Evolutionary conservation across 306 rosid species (phyloP).

Genomic region (Sphenostylis stenocarpa): DNA sequence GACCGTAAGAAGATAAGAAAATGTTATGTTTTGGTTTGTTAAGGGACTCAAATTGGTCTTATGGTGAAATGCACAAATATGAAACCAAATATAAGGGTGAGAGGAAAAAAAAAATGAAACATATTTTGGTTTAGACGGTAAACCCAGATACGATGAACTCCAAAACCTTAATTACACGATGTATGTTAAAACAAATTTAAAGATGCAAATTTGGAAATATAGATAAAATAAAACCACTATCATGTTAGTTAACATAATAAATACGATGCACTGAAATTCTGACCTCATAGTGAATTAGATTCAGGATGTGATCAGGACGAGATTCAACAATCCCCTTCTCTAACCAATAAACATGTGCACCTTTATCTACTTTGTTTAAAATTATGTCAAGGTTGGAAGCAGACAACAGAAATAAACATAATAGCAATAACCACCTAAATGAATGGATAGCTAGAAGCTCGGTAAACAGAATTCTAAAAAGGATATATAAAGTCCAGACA

Average conservation of each 20-base stretch:
- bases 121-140: constrained; percentile 7
- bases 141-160: neutral
- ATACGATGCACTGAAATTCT: constrained; percentile 29
- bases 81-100: neutral
- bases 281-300: constrained; percentile 97
- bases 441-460: constrained; percentile 9
- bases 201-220: neutral
- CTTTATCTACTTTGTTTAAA: constrained; percentile 76
- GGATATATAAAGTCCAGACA: constrained; percentile 97
- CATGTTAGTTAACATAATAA: neutral
- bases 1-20: neutral
- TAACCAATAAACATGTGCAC: constrained; percentile 86
- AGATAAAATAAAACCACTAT: constrained; percentile 10
- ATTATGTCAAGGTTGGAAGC: constrained; percentile 56
- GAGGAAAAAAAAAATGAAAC: neutral
- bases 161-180: neutral
- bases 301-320: constrained; percentile 86
- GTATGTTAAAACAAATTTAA: neutral
- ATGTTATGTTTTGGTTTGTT: neutral
- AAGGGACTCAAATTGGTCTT: neutral
- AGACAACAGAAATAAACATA: neutral
- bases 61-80: neutral
- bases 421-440: constrained; percentile 15
- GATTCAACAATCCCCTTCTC: constrained; percentile 74
- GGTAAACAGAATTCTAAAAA: constrained; percentile 38